These are phyloP conservation scores for Kokia cookei DNA, from an alignment of 441 rosid species.

Conservation along the genomic window DNA sequence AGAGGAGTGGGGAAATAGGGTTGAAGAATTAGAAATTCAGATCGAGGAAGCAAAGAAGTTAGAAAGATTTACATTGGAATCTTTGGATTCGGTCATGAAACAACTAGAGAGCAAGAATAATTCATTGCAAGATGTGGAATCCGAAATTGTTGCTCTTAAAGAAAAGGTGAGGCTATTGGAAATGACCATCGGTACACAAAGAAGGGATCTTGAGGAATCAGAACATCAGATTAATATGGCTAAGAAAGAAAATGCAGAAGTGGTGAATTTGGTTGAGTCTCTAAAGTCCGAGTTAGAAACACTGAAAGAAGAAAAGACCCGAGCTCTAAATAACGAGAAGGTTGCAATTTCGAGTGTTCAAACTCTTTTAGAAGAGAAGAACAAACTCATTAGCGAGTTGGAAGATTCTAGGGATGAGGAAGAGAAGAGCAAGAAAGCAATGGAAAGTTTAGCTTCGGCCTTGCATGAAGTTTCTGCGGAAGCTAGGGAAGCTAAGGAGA, in stretches of 20 bases:
- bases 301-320: constrained; percentile 56
- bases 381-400: constrained; percentile 52
- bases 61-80: constrained; percentile 73
- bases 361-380: constrained; percentile 60
- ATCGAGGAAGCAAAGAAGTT: constrained; percentile 52
- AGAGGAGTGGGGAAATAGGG: constrained; percentile 60
- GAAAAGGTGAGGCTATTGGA: constrained; percentile 70
- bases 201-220: constrained; percentile 58
- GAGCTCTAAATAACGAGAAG: constrained; percentile 61
- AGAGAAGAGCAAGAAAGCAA: constrained; percentile 78
- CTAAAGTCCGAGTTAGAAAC: constrained; percentile 53
- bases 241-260: constrained; percentile 43
- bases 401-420: constrained; percentile 68
- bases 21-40: constrained; percentile 55
- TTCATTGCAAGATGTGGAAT: constrained; percentile 54
- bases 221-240: constrained; percentile 28
- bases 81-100: constrained; percentile 63
- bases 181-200: constrained; percentile 56
- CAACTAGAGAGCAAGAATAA: constrained; percentile 63
- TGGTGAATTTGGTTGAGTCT: constrained; percentile 37
- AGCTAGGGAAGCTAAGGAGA: constrained; percentile 73
- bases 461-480: constrained; percentile 75
- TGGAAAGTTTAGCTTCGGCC: constrained; percentile 74
- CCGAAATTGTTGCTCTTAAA: constrained; percentile 49
- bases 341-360: constrained; percentile 62